Percentiles rank a stretch among this genome's conserved stretches.
Evolutionary conservation across 441 rosid species (phyloP).

Genomic region (Erodium moschatum): DNA sequence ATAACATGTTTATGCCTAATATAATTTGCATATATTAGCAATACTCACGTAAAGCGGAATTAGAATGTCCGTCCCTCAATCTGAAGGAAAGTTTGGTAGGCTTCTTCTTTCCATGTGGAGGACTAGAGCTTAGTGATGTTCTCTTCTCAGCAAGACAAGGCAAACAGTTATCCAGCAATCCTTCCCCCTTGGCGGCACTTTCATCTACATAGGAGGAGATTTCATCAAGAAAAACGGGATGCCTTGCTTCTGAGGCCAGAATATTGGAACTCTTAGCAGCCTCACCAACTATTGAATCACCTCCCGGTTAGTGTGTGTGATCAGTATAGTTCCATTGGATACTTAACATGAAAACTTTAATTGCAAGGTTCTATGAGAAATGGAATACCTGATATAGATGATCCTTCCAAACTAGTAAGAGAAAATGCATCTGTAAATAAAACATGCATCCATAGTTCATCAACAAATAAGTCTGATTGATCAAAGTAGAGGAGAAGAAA

Average conservation of each 20-base stretch:
- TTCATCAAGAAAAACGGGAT: slow-evolving; percentile 22
- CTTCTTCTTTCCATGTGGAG: slow-evolving; percentile 58
- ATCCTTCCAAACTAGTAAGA: slow-evolving; percentile 47
- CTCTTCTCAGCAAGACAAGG: slow-evolving; percentile 82
- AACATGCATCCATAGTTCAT: slow-evolving; percentile 14
- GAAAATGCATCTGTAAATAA: slow-evolving; percentile 49
- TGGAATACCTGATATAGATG: slow-evolving; percentile 36
- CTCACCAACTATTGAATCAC: slow-evolving; percentile 17
- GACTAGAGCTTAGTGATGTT: slow-evolving; percentile 61
- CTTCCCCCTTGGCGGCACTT: slow-evolving; percentile 38
- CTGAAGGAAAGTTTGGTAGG: slow-evolving; percentile 27
- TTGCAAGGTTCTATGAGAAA: slow-evolving; percentile 31
- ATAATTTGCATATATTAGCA: not conserved
- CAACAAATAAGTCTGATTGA: slow-evolving; percentile 9
- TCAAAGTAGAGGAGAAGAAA: slow-evolving; percentile 7
- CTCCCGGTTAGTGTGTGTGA: slow-evolving; percentile 33
- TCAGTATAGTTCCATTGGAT: slow-evolving; percentile 23
- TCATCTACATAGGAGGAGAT: too few relatives aligned
- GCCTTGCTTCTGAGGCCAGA: slow-evolving; percentile 33
- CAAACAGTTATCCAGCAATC: slow-evolving; percentile 59
- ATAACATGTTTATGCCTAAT: not conserved
- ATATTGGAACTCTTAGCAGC: slow-evolving; percentile 21
- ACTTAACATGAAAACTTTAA: slow-evolving; percentile 26
- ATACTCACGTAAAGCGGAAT: slow-evolving; percentile 47
- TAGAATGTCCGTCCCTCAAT: too few relatives aligned